Conservation (phyloP, 495 filamentous ascomycete genomes). For the Trichoderma gamsii region DNA sequence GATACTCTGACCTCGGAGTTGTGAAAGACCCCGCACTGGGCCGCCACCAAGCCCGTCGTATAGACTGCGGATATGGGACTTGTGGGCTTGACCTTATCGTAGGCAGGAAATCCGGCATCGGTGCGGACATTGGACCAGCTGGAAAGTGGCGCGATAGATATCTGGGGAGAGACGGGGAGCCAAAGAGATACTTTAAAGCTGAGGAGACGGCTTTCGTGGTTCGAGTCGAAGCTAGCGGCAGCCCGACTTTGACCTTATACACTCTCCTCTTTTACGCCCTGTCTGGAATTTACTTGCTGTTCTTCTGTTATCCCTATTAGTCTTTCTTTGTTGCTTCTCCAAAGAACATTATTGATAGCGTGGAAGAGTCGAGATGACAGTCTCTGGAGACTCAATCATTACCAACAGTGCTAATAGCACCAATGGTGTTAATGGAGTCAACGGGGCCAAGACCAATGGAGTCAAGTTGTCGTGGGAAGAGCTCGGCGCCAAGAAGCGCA, state of each 20-base stretch:
- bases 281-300: too few species aligned
- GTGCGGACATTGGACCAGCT: not conserved
- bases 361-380: not conserved
- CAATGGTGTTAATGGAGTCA: not conserved
- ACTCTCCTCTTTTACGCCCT: not conserved
- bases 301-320: not conserved
- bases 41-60: not conserved
- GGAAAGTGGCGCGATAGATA: not conserved
- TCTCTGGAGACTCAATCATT: conserved; percentile 1
- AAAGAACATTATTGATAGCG: not conserved
- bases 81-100: not conserved
- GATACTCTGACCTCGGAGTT: not conserved
- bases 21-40: conserved; percentile 7
- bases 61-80: not conserved
- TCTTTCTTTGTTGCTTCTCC: not conserved
- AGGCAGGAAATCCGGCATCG: conserved; percentile 4
- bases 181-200: not conserved
- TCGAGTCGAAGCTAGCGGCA: not conserved
- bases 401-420: not conserved
- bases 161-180: not conserved
- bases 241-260: not conserved
- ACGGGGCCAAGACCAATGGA: not conserved
- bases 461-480: conserved; percentile 28
- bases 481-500: conserved; percentile 34
- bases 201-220: not conserved